Conservation (phyloP, 2,329 filamentous ascomycete species). For the Ascocoryne sarcoides region DNA sequence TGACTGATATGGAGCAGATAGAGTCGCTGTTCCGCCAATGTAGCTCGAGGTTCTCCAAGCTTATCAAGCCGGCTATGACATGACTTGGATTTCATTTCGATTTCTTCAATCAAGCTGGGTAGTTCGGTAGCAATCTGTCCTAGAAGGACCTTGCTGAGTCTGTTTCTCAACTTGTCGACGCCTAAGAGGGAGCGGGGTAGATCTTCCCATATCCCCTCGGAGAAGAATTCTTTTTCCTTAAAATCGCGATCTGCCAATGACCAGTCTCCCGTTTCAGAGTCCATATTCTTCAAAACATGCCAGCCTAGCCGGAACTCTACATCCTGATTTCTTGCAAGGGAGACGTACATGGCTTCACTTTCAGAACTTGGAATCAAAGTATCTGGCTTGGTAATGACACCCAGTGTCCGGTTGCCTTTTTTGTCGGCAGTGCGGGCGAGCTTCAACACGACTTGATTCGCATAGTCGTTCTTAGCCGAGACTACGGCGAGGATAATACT, state of each 20-base stretch:
- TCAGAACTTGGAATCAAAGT: conserved; percentile 33
- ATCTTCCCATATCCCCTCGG: conserved; percentile 31
- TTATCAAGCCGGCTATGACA: conserved; percentile 33
- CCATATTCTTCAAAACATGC: conserved; percentile 42
- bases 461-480: conserved; percentile 50
- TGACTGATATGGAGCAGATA: conserved; percentile 40
- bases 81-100: conserved; percentile 29
- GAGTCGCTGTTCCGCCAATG: conserved; percentile 37
- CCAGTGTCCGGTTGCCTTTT: conserved; percentile 34
- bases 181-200: conserved; percentile 35
- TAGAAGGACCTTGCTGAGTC: conserved; percentile 43
- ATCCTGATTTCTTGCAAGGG: conserved; percentile 38
- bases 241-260: conserved; percentile 31
- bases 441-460: conserved; percentile 48
- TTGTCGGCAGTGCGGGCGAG: conserved; percentile 35
- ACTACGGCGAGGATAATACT: conserved; percentile 49
- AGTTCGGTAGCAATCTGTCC: conserved; percentile 39
- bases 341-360: conserved; percentile 33
- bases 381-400: conserved; percentile 52
- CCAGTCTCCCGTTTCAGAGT: conserved; percentile 30
- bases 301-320: conserved; percentile 42
- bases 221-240: conserved; percentile 37
- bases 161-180: conserved; percentile 36
- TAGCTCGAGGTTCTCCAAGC: conserved; percentile 41
- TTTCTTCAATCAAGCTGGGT: conserved; percentile 36